phyloP scores from a whole-genome alignment of 805 yeast genomes.

The Wickerhamiella bombiphila region DNA sequence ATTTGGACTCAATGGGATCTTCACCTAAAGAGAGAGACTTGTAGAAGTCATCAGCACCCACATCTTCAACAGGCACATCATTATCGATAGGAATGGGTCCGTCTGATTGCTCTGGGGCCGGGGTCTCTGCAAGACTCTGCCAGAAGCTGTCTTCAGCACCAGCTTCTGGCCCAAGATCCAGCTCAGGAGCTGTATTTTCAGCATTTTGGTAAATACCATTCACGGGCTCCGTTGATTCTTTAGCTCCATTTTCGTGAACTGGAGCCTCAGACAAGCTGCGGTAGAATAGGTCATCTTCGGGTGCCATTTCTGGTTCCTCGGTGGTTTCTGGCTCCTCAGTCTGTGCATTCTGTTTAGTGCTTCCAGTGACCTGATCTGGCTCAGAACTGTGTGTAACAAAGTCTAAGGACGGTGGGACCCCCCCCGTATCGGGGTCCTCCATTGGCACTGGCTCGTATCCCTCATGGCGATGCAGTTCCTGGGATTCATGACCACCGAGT shows the following conservation, averaged over 20 bases:
- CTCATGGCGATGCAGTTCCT: too few relatives aligned
- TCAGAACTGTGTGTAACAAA: too few relatives aligned
- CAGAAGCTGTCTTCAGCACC: conserved; percentile 3
- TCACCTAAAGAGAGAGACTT: conserved; percentile 1
- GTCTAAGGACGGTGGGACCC: too few relatives aligned
- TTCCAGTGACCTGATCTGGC: too few relatives aligned
- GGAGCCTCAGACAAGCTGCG: neutral
- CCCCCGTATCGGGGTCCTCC: too few relatives aligned
- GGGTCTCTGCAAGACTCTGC: neutral
- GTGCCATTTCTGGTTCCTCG: too few relatives aligned
- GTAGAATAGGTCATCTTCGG: neutral
- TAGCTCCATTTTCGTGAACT: neutral
- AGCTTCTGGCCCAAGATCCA: neutral
- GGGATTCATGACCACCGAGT: too few relatives aligned
- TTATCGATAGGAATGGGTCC: neutral
- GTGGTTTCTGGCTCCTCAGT: too few relatives aligned
- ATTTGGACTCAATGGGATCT: neutral
- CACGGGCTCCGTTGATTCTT: neutral
- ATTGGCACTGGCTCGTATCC: too few relatives aligned
- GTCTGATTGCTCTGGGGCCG: too few relatives aligned
- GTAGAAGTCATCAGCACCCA: conserved; percentile 5
- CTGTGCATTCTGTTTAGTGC: too few relatives aligned
- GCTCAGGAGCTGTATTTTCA: neutral
- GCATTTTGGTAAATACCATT: neutral
- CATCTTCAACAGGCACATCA: neutral